These are phyloP conservation scores for Barnettozyma californica DNA, from an alignment of 805 yeast species.

Conservation along the genomic window DNA sequence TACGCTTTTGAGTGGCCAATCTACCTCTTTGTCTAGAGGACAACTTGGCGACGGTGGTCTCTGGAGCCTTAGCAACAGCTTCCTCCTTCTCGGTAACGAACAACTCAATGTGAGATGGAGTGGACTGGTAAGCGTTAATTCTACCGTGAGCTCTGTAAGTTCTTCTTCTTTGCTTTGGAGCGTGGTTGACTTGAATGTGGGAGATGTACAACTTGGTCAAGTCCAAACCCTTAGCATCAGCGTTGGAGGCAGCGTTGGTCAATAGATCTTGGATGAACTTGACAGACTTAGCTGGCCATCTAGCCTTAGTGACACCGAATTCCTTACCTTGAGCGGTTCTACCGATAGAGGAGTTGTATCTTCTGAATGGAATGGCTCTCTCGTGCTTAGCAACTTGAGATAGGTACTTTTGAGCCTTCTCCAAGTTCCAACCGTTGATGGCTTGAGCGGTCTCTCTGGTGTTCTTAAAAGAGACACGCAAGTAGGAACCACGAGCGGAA, in stretches of 20 bases:
- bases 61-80: conserved; percentile 87
- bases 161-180: conserved; percentile 99
- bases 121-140: conserved; percentile 97
- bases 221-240: conserved; percentile 98
- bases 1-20: conserved; percentile 82
- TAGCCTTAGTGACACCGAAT: conserved; percentile 99
- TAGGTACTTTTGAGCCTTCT: conserved; percentile 93
- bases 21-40: conserved; percentile 91
- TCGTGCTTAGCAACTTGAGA: conserved; percentile 95
- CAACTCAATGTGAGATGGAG: conserved; percentile 98
- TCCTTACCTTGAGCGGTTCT: conserved; percentile 99
- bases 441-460: conserved; percentile 99
- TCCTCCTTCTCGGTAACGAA: conserved; percentile 94
- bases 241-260: conserved; percentile 97
- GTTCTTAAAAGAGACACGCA: conserved; percentile 99
- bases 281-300: conserved; percentile 99
- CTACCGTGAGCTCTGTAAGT: conserved; percentile 99
- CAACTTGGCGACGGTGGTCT: conserved; percentile 63
- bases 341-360: conserved; percentile 94
- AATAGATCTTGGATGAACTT: conserved; percentile 91
- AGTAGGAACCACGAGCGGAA: conserved; percentile 98
- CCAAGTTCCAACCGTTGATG: conserved; percentile 95
- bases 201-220: conserved; percentile 88
- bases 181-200: conserved; percentile 99
- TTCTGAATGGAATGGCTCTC: conserved; percentile 99